Percentiles rank a stretch among this genome's conserved stretches.
Conservation (phyloP, 345 rosid species). For the Linum usitatissimum region DNA sequence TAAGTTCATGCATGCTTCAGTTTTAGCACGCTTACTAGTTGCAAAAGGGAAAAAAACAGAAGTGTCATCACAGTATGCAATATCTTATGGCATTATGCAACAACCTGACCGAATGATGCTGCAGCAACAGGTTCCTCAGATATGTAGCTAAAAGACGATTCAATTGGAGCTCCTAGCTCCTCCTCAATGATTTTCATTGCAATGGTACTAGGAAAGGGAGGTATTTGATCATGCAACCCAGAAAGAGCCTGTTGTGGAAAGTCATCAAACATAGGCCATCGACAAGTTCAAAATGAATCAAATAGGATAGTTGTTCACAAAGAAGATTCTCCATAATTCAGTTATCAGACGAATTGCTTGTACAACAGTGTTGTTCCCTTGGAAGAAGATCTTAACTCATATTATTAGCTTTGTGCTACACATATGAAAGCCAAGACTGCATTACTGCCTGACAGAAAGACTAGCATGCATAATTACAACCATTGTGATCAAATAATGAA, state of each 20-base stretch:
- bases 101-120: conserved; percentile 91
- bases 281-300: neutral
- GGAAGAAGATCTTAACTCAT: too few species aligned
- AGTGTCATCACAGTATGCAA: neutral
- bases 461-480: too few species aligned
- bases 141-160: conserved; percentile 52
- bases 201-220: conserved; percentile 60
- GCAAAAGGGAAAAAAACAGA: too few species aligned
- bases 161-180: conserved; percentile 71
- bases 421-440: too few species aligned
- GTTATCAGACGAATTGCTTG: neutral
- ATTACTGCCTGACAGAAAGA: too few species aligned
- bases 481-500: too few species aligned
- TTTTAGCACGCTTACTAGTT: too few species aligned
- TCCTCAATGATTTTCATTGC: conserved; percentile 81
- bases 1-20: too few species aligned
- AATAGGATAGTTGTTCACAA: neutral
- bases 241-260: conserved; percentile 68
- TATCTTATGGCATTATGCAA: too few species aligned
- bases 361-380: too few species aligned
- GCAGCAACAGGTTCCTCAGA: conserved; percentile 91
- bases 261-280: conserved; percentile 4
- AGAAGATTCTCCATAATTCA: neutral
- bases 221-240: conserved; percentile 79
- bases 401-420: too few species aligned